Conservation (phyloP, 805 yeast species). For the Hemisphaericaspora nanyangensis region DNA sequence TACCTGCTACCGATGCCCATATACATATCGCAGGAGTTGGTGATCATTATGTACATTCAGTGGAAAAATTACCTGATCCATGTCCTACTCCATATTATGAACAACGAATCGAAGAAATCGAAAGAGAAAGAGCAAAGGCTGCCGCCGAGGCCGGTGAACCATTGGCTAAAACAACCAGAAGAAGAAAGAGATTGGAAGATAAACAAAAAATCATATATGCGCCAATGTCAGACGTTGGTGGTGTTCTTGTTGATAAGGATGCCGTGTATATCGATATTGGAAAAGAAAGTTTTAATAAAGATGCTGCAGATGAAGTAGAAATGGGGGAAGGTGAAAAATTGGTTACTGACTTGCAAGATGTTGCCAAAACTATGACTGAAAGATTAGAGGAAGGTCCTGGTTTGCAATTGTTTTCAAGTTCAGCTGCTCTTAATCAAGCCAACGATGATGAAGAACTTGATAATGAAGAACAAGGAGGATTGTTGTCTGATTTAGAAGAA, state of each 20-base stretch:
- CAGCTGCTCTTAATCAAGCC: conserved; percentile 42
- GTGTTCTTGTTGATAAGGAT: conserved; percentile 93
- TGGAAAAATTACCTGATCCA: conserved; percentile 94
- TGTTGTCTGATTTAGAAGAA: conserved; percentile 29
- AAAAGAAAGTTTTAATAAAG: conserved; percentile 48
- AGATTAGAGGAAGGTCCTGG: conserved; percentile 63
- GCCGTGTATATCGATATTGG: conserved; percentile 93
- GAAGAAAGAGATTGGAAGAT: conserved; percentile 90
- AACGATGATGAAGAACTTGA: conserved; percentile 39
- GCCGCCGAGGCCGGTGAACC: conserved; percentile 61
- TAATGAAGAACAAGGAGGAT: conserved; percentile 25
- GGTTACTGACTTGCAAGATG: conserved; percentile 77
- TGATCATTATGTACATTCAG: conserved; percentile 68
- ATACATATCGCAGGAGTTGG: conserved; percentile 97
- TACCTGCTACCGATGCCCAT: conserved; percentile 62
- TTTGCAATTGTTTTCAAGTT: conserved; percentile 65
- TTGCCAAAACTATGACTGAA: conserved; percentile 55
- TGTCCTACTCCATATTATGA: conserved; percentile 96
- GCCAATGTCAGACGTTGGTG: conserved; percentile 99
- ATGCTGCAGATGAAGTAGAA: conserved; percentile 36
- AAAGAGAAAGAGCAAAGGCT: conserved; percentile 65
- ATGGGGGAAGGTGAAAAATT: conserved; percentile 82
- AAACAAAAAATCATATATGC: conserved; percentile 93
- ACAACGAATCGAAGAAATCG: conserved; percentile 77
- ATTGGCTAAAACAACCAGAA: conserved; percentile 49